phyloP scores from a whole-genome alignment of 176 grass and related monocot species.

The Neostapfia colusana region DNA sequence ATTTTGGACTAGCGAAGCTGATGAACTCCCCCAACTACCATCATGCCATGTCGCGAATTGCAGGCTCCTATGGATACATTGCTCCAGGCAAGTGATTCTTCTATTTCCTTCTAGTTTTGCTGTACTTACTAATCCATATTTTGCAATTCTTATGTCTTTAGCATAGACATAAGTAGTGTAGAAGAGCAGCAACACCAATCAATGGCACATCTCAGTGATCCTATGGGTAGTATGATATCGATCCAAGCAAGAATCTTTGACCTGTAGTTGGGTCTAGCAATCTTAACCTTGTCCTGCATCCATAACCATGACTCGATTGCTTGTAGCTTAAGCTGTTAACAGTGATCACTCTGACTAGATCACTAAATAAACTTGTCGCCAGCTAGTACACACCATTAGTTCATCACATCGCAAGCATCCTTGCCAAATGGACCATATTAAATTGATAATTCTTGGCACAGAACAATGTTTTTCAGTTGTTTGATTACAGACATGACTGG shows the following conservation, averaged over 20 bases:
- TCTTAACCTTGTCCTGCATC: conserved; percentile 41
- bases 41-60: conserved; percentile 78
- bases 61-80: conserved; percentile 94
- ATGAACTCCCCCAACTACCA: conserved; percentile 96
- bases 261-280: conserved; percentile 36
- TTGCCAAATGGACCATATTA: not conserved
- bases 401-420: conserved; percentile 37
- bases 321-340: conserved; percentile 46
- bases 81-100: conserved; percentile 79
- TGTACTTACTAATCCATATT: not conserved
- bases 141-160: not conserved
- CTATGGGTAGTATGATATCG: conserved; percentile 13
- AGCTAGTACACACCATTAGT: not conserved
- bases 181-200: conserved; percentile 30
- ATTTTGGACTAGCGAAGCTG: conserved; percentile 93
- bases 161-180: conserved; percentile 18
- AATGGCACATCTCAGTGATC: conserved; percentile 23
- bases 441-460: not conserved
- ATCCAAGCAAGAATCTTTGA: conserved; percentile 49
- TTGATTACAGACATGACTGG: not conserved
- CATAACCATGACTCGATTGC: conserved; percentile 27
- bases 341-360: conserved; percentile 23
- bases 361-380: conserved; percentile 17
- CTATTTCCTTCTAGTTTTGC: not conserved
- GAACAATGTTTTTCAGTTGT: not conserved